Evolutionary conservation across 805 yeast species (phyloP).

Genomic region (Cyberlindnera japonica): DNA sequence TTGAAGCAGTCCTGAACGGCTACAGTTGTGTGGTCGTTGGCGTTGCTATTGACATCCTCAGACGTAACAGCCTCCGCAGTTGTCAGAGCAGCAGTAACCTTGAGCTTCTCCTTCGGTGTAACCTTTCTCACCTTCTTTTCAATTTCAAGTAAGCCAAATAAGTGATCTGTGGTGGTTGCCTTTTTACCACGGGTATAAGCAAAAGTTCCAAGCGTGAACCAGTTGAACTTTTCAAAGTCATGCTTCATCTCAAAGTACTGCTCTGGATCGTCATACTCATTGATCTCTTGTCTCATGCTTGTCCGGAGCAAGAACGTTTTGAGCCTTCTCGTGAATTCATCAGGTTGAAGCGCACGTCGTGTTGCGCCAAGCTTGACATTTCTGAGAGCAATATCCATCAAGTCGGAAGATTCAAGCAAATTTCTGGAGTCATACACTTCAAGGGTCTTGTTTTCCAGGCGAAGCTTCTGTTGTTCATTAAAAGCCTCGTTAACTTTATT

Average conservation of each 20-base stretch:
- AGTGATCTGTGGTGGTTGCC: constrained; percentile 52
- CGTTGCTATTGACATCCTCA: constrained; percentile 44
- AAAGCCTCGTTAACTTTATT: constrained; percentile 45
- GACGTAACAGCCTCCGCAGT: constrained; percentile 56
- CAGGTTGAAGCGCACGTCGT: constrained; percentile 45
- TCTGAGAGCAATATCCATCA: constrained; percentile 61
- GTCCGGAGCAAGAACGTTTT: constrained; percentile 37
- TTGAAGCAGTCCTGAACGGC: constrained; percentile 55
- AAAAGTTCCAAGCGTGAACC: constrained; percentile 56
- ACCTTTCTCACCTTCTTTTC: constrained; percentile 43
- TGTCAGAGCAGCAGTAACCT: constrained; percentile 35
- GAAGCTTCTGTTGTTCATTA: constrained; percentile 35
- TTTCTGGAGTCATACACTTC: constrained; percentile 66
- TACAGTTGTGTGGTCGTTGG: constrained; percentile 60
- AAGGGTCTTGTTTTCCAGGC: constrained; percentile 34
- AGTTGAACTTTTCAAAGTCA: constrained; percentile 46
- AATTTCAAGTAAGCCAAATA: constrained; percentile 67
- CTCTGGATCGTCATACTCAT: constrained; percentile 22
- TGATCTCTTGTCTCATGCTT: constrained; percentile 24
- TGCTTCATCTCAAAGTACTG: constrained; percentile 26
- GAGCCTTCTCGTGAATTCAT: constrained; percentile 41
- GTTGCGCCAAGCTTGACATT: constrained; percentile 56
- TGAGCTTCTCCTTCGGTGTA: constrained; percentile 40
- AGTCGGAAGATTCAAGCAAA: constrained; percentile 52
- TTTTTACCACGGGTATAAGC: constrained; percentile 43